These are phyloP conservation scores for Bryoerythrophyllum caledonicum DNA, from an alignment of 225 moss, liverwort and hornwort species.

Conservation along the genomic window DNA sequence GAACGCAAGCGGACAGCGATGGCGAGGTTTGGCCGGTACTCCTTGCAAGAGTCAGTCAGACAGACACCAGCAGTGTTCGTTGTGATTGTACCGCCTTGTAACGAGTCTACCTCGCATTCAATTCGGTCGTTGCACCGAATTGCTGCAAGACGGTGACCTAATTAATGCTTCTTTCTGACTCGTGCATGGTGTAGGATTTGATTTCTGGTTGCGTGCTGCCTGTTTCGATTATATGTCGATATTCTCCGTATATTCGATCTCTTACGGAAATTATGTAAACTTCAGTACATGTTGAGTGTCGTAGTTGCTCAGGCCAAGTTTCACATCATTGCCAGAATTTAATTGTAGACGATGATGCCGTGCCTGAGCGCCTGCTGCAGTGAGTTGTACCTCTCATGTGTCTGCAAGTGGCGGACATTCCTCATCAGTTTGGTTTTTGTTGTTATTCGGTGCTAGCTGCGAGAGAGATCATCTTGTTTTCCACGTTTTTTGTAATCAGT, in stretches of 20 bases:
- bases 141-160: not conserved
- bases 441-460: not conserved
- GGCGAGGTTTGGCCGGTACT: constrained; percentile 12
- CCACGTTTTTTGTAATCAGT: not conserved
- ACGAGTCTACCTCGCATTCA: constrained; percentile 9
- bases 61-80: constrained; percentile 24
- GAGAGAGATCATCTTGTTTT: not conserved
- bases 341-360: constrained; percentile 12
- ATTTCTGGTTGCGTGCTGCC: constrained; percentile 34
- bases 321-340: constrained; percentile 10
- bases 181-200: constrained; percentile 13
- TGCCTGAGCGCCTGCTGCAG: not conserved
- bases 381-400: constrained; percentile 4
- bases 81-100: constrained; percentile 24
- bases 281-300: constrained; percentile 16
- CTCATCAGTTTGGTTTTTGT: not conserved
- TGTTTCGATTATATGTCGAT: too few relatives aligned
- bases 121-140: constrained; percentile 27
- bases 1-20: constrained; percentile 27
- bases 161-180: not conserved
- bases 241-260: constrained; percentile 19
- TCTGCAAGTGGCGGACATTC: constrained; percentile 7
- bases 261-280: constrained; percentile 3
- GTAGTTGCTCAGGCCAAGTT: not conserved
- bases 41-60: constrained; percentile 10